These are phyloP conservation scores for Aspergillus panamensis DNA, from an alignment of 495 filamentous ascomycete species.

Conservation along the genomic window DNA sequence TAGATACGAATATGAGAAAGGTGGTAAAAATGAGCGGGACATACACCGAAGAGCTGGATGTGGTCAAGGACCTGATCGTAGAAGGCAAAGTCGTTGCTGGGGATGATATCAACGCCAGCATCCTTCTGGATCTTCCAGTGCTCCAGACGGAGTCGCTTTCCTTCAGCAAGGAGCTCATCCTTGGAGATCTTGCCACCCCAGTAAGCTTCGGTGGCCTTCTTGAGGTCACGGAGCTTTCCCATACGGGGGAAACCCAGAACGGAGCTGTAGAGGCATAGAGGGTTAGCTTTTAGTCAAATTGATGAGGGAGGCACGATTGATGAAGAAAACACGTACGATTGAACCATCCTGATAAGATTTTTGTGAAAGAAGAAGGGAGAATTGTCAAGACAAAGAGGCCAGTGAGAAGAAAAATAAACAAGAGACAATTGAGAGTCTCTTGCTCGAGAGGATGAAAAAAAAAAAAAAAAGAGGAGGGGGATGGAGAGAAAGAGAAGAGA, in stretches of 20 bases:
- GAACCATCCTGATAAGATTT: conserved; percentile 66
- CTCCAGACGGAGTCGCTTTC: conserved; percentile 88
- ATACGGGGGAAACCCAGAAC: conserved; percentile 89
- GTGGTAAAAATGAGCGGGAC: conserved; percentile 26
- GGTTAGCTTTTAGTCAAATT: conserved; percentile 23
- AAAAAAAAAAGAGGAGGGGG: conserved; percentile 7
- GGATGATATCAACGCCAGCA: conserved; percentile 93
- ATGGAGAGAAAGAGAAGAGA: conserved; percentile 12
- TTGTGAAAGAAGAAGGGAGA: conserved; percentile 22
- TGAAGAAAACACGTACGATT: conserved; percentile 53
- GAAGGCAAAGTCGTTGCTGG: conserved; percentile 98
- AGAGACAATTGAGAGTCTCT: conserved; percentile 19
- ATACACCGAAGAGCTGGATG: conserved; percentile 95
- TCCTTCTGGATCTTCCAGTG: conserved; percentile 99
- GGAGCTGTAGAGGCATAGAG: conserved; percentile 32
- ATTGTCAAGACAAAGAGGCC: conserved; percentile 14
- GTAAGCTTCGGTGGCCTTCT: conserved; percentile 98
- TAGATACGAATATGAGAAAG: neutral
- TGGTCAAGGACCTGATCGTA: conserved; percentile 99
- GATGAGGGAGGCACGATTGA: conserved; percentile 22
- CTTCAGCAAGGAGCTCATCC: conserved; percentile 83
- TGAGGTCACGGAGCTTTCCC: conserved; percentile 96
- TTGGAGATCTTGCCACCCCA: conserved; percentile 92
- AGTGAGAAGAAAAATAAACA: conserved; percentile 23
- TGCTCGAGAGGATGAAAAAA: conserved; percentile 13